A percentile compares a stretch with the other conserved stretches of the same genome.
Conservation (phyloP, 2,329 filamentous ascomycete species). For the Colletotrichum abscissum region DNA sequence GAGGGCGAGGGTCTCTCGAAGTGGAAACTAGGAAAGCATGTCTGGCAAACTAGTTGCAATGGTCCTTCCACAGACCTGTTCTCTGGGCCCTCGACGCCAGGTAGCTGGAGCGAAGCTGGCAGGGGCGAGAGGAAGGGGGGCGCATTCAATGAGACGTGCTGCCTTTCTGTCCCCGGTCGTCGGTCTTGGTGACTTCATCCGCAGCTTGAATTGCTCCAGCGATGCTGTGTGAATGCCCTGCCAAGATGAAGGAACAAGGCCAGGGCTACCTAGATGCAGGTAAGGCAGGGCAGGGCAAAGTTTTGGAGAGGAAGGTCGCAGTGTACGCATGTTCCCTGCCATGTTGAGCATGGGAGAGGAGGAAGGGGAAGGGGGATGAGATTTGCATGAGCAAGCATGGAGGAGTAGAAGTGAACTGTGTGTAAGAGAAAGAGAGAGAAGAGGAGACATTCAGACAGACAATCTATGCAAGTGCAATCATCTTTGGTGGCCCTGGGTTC, state of each 20-base stretch:
- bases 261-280: not conserved
- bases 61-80: slow-evolving; percentile 29
- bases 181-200: not conserved
- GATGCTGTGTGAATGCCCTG: not conserved
- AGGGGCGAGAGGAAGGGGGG: not conserved
- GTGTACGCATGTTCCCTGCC: not conserved
- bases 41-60: not conserved
- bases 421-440: not conserved
- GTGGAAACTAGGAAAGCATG: not conserved
- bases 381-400: not conserved
- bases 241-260: slow-evolving; percentile 1
- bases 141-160: slow-evolving; percentile 5
- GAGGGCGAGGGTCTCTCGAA: not conserved
- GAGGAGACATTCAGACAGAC: not conserved
- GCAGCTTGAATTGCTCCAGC: not conserved
- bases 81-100: slow-evolving; percentile 22
- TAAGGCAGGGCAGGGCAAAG: not conserved
- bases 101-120: slow-evolving; percentile 25
- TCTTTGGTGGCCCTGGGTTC: too few species aligned
- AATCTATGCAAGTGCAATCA: not conserved
- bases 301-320: not conserved
- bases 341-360: not conserved
- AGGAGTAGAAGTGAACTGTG: not conserved
- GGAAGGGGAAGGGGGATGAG: not conserved
- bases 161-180: slow-evolving; percentile 9